Evolutionary conservation across 305 asterid genomes (phyloP).

Genomic region (Caryopteris hybrid): DNA sequence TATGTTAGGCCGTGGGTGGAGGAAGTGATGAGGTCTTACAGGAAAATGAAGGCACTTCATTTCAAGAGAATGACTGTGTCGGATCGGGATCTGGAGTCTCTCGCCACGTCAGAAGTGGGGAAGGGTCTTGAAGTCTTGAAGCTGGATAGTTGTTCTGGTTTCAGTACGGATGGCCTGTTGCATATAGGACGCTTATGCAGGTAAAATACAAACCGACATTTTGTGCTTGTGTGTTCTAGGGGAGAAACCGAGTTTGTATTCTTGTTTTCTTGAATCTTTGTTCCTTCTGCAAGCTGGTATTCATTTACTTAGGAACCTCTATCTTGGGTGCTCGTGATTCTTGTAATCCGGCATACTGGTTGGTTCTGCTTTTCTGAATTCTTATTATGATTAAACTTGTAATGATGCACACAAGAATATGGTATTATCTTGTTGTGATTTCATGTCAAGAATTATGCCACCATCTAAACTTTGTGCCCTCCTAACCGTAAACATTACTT

Average conservation of each 20-base stretch:
- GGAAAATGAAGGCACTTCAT: conserved; percentile 49
- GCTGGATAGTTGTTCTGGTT: too few relatives aligned
- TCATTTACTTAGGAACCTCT: not conserved
- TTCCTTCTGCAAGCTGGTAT: too few relatives aligned
- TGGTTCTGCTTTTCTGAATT: not conserved
- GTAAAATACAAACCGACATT: conserved; percentile 21
- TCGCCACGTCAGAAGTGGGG: conserved; percentile 38
- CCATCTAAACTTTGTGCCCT: not conserved
- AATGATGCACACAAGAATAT: not conserved
- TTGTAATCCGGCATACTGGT: not conserved
- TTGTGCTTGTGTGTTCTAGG: too few relatives aligned
- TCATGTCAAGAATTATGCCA: not conserved
- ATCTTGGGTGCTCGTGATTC: not conserved
- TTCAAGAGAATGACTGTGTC: conserved; percentile 78
- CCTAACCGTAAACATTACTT: not conserved
- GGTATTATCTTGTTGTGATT: not conserved
- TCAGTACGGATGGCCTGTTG: too few relatives aligned
- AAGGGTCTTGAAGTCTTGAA: too few relatives aligned
- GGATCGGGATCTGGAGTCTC: conserved; percentile 64
- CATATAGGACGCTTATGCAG: too few relatives aligned
- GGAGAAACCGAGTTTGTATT: too few relatives aligned
- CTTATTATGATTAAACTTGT: not conserved
- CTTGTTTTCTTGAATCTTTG: too few relatives aligned
- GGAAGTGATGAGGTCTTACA: conserved; percentile 36
- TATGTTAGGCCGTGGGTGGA: conserved; percentile 63